Evolutionary conservation across 1,284 basidiomycete species (phyloP), one percentile per base, ranked within the genome.

Genomic region (Kwoniella shivajii): DNA sequence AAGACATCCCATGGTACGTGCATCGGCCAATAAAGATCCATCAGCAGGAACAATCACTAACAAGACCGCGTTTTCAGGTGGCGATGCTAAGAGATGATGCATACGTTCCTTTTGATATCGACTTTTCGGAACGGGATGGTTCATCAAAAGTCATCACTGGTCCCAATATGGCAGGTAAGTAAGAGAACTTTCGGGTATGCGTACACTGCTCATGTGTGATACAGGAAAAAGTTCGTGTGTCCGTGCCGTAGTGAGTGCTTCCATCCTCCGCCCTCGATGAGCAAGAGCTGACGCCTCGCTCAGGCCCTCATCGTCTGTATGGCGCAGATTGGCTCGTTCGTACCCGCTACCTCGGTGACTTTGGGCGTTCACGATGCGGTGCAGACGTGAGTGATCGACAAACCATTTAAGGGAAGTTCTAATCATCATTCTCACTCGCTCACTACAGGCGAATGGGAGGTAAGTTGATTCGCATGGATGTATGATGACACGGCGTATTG

Each of bases 291-390:
- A n/a, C n/a, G n/a, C n/a, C 16, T 36, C 22, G 14, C 20, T 24
- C 43, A 69, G 68, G 68, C 74, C 39, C 53, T 74, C 36, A 71
- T 75, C 44, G 71, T 74, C n/a, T 72, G 74, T 49, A 71, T 83
- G 66, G 81, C 82, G 2, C 82, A 84, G 64, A 80, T 84, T 33
- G 83, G 83, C 4, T 80, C 78, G 2, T 84, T 79, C 56, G 80
- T 84, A 0, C 83, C 95, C 6, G 92, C 92, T 0, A 72, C 79
- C 10, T 82, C 83, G 0, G 88, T 89, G 41, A 85, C 77, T 57
- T 75, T 97, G 42, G 84, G 88, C 6, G 79, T 93, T 44, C 82
- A 92, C 53, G 94, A 98, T 71, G 86, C 87, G 0, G 85, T 98
- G 13, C 82, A 90, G 20, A 94, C 92, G 91, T 90, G 86, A 67